Evolutionary conservation across 2,329 filamentous ascomycete species (phyloP), one percentile per base, ranked within the genome.

Genomic region (Trichoderma polysporum): DNA sequence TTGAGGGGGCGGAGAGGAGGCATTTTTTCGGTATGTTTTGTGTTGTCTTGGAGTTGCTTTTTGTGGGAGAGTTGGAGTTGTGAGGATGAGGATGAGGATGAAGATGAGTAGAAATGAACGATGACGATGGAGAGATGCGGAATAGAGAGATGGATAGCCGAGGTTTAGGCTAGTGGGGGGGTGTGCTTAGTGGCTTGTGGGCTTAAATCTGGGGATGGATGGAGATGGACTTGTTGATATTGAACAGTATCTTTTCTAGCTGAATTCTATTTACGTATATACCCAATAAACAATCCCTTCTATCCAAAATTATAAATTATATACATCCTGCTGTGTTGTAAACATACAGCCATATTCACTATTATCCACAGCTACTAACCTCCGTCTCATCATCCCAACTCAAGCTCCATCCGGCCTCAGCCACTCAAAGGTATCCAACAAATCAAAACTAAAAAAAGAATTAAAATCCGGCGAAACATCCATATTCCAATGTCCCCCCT

Each of bases 371-470:
- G n/a, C n/a, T n/a, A n/a, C n/a, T n/a, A n/a, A n/a, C n/a, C n/a
- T n/a, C n/a, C n/a, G n/a, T n/a, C n/a, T n/a, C n/a, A n/a, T n/a
- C n/a, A n/a, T n/a, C n/a, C n/a, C n/a, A n/a, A 22, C 39, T 50
- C 25, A 35, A 13, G 4, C 17, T 19, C 39, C 53, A 29, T 66
- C 62, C 19, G 66, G 66, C 3, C 78, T 70, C 58, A 83, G 70
- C 82, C 82, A 84, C 66, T 83, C 80, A 71, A 82, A 84, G 0
- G 82, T 84, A 68, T 84, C 81, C 1, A 84, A 69, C 37, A 84
- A 73, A 64, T 84, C 81, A 66, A 84, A 83, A 65, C 81, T 82
- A 63, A 84, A 84, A 72, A 65, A 37, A 72, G 74, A 47, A 72
- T 71, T 67, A 10, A 64, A 22, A 31, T 67, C 66, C 4, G 29